phyloP scores from a whole-genome alignment of 306 rosid species.

The Acmispon strigosus region DNA sequence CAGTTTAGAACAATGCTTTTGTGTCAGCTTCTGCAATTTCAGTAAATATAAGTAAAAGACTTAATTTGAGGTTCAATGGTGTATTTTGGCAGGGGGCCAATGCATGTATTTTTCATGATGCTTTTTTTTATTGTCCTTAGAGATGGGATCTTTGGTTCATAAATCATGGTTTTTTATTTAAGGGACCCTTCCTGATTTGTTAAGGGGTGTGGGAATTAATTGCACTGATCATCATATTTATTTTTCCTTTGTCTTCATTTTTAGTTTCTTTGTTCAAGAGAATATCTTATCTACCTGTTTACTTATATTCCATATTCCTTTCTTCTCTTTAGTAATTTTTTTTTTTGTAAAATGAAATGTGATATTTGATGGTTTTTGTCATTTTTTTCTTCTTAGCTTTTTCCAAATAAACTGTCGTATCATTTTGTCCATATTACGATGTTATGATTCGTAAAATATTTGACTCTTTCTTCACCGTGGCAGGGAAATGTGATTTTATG shows the following conservation, averaged over 20 bases:
- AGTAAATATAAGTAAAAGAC: not conserved
- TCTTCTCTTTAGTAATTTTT: not conserved
- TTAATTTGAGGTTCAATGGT: not conserved
- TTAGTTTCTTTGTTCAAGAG: not conserved
- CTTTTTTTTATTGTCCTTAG: not conserved
- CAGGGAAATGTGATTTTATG: constrained; percentile 83
- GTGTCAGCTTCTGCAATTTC: not conserved
- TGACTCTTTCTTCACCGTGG: constrained; percentile 16
- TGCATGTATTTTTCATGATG: not conserved
- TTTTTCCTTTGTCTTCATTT: not conserved
- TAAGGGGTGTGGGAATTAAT: not conserved
- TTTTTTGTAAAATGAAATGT: not conserved
- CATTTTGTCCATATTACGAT: not conserved
- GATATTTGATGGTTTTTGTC: not conserved
- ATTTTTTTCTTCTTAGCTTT: not conserved
- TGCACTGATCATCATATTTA: not conserved
- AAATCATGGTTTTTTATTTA: not conserved
- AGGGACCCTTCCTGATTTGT: not conserved
- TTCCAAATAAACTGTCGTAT: not conserved
- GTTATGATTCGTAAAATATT: constrained; percentile 6
- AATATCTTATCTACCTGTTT: not conserved
- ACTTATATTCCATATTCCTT: not conserved
- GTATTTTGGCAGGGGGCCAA: not conserved
- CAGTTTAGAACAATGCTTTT: not conserved
- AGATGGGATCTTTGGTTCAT: not conserved